Percentiles rank a stretch among this genome's conserved stretches.
Evolutionary conservation across 2,329 filamentous ascomycete species (phyloP).

Genomic region (Hawksworthiomyces lignivorus): DNA sequence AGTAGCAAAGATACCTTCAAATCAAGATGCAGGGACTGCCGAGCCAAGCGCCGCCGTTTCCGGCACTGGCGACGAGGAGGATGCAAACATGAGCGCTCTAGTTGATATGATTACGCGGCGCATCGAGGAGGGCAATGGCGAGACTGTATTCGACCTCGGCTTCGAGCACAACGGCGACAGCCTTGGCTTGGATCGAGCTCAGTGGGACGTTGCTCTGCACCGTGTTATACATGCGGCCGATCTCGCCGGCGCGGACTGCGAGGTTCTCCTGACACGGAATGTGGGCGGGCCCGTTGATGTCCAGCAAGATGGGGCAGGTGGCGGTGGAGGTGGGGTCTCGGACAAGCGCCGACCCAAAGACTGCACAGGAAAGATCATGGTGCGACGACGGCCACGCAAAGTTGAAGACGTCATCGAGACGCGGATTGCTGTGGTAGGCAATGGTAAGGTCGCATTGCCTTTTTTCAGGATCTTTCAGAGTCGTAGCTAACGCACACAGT

Average conservation of each 20-base stretch:
- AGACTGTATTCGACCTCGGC: slow-evolving; percentile 86
- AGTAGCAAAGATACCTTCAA: too few relatives aligned
- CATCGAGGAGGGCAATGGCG: slow-evolving; percentile 76
- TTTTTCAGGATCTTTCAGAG: too few relatives aligned
- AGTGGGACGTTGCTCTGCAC: slow-evolving; percentile 67
- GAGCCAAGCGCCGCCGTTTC: slow-evolving; percentile 34
- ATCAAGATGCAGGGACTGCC: too few relatives aligned
- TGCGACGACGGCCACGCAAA: slow-evolving; percentile 64
- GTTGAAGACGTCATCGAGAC: slow-evolving; percentile 92
- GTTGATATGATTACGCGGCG: slow-evolving; percentile 58
- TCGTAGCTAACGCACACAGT: slow-evolving; percentile 40
- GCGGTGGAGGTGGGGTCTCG: too few relatives aligned
- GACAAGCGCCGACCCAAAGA: slow-evolving; percentile 60
- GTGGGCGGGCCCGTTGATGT: slow-evolving; percentile 73
- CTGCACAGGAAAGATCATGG: slow-evolving; percentile 77
- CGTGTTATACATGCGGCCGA: slow-evolving; percentile 60
- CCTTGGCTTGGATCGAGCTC: slow-evolving; percentile 64
- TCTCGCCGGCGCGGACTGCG: slow-evolving; percentile 63
- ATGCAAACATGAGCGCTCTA: slow-evolving; percentile 56
- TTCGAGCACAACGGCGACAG: slow-evolving; percentile 83
- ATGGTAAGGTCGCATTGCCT: too few relatives aligned
- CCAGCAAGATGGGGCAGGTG: too few relatives aligned
- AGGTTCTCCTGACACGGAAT: slow-evolving; percentile 81
- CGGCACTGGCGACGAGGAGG: slow-evolving; percentile 43
- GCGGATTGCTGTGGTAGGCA: slow-evolving; percentile 91